Base-by-base conservation (phyloP, 2,329 filamentous ascomycete species). In the Colletotrichum tabaci region DNA sequence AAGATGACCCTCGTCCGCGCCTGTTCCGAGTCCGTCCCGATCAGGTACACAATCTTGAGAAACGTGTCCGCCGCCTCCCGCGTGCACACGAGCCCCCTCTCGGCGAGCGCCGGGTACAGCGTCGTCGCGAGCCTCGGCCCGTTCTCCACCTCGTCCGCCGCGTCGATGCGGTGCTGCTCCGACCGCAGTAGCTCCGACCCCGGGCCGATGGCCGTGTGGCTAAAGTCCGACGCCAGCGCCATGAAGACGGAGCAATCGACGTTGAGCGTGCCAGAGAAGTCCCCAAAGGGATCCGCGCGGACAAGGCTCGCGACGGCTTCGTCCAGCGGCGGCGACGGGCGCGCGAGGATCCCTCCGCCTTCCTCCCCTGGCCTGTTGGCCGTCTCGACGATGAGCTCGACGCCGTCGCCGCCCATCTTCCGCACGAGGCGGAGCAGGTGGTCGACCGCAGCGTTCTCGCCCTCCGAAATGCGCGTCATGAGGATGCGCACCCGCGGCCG, bases 221-320 rank as follows among this genome's bases (percentile, higher is more conserved):
- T 84, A 15, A 84, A 76, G 61, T 84, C 83, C 1, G 82, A 84
- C 44, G 82, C 78, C 38, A 84, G 76, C 52, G 82, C 80, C 50
- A 84, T 80, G 16, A 84, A 79, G 50, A 84, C 78, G 7, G 82
- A 83, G 66, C 84, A 82, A 53, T 84, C 83, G 63, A 84, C 76
- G 69, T 84, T 84, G 23, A 84, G 67, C 5, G 80, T 82, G 0
- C 73, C 21, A 5, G 82, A 82, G 21, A 84, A 80, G 10, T 76
- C 75, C 18, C 74, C 77, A 16, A 80, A 73, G 53, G 80, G 77
- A 64, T 81, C 73, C 3, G 77, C 76, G 18, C 60, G 18, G 9
- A 82, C 65, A 1, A 84, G 75, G 16, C 78, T 79, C 6, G 67
- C 55, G 10, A 83, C 73, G 23, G 80, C 80, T 18, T 61, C 69